Base-by-base conservation (phyloP, 108 stramenopile species). In the Nitzschia sp. region DNA sequence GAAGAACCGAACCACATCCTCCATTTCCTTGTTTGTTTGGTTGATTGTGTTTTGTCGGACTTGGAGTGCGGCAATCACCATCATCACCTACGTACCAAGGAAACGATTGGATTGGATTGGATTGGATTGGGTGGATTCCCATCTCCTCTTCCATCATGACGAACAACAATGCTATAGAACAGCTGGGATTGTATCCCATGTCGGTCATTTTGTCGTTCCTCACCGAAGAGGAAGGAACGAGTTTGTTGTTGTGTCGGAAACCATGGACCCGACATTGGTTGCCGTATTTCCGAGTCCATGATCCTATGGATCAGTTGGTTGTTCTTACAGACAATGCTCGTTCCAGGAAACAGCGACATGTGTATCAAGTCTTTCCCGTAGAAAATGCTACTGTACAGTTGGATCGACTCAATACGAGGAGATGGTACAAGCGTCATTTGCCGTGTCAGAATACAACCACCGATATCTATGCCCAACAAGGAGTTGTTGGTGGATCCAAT, bases 131-230 rank as follows among this genome's bases (percentile, higher is more conserved):
- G n/a, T n/a, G n/a, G n/a, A n/a, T n/a, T n/a, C n/a, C n/a, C 5
- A 34, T 34, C 29, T 3, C 29, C 29, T 34, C 29, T 34, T 3
- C 5, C 29, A 34, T 34, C 29, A 34, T 34, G 29, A 34, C 29
- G 29, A 34, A 34, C n/a, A n/a, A n/a, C n/a, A n/a, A n/a, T n/a
- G n/a, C n/a, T 34, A 81, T 81, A 54, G 53, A 81, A 3, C 10
- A 52, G 6, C 22, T 81, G 48, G 71, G 57, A 56, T 75, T 83
- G 10, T 83, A 83, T 62, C 62, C 81, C n/a, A 62, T 93, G 20
- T 88, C 92, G 8, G 46, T 88, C 12, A 70, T 93, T 39, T 60
- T 93, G 24, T 81, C 87, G 3, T 90, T 79, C 77, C 83, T 93
- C 11, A 60, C 74, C 38, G 86, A 86, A 67, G 40, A 41, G 6